A percentile compares a stretch with the other conserved stretches of the same genome.
These are phyloP conservation scores for Haplographium delicatum DNA, from an alignment of 495 filamentous ascomycete genomes.

Conservation along the genomic window DNA sequence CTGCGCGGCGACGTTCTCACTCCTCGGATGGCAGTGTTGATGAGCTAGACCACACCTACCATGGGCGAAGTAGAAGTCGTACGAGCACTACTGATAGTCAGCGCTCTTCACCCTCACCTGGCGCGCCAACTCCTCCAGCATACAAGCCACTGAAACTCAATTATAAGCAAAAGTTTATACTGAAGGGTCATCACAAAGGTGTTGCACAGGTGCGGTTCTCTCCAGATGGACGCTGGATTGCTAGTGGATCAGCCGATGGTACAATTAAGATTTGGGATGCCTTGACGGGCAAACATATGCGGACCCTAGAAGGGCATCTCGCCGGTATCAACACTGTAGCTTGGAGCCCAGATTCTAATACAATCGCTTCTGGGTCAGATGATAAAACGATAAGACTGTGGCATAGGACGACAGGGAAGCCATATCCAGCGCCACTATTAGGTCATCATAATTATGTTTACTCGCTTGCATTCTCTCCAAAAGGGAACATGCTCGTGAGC, in stretches of 20 bases:
- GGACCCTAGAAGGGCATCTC: slow-evolving; percentile 89
- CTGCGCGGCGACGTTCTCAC: slow-evolving; percentile 29
- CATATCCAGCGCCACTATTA: slow-evolving; percentile 50
- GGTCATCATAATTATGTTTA: slow-evolving; percentile 97
- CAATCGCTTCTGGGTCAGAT: slow-evolving; percentile 85
- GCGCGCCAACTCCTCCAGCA: slow-evolving; percentile 23
- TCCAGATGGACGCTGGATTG: slow-evolving; percentile 83
- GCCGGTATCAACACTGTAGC: slow-evolving; percentile 86
- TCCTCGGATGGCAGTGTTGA: slow-evolving; percentile 25
- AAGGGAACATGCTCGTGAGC: slow-evolving; percentile 91
- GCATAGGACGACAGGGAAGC: slow-evolving; percentile 70
- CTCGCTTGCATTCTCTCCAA: slow-evolving; percentile 86
- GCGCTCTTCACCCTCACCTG: slow-evolving; percentile 26
- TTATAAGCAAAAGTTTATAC: slow-evolving; percentile 57
- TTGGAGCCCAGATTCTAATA: slow-evolving; percentile 83
- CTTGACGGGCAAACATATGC: slow-evolving; percentile 65
- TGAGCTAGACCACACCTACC: slow-evolving; percentile 23
- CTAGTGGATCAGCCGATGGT: slow-evolving; percentile 82
- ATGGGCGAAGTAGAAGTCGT: slow-evolving; percentile 18
- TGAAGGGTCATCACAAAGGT: slow-evolving; percentile 70
- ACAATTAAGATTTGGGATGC: slow-evolving; percentile 90
- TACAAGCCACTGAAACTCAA: slow-evolving; percentile 34
- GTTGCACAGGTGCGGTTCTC: slow-evolving; percentile 88
- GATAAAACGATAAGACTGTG: slow-evolving; percentile 94
- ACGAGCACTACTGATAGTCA: slow-evolving; percentile 19